These are phyloP conservation scores for Hysterangium stoloniferum DNA, from an alignment of 768 basidiomycete species.

Conservation along the genomic window DNA sequence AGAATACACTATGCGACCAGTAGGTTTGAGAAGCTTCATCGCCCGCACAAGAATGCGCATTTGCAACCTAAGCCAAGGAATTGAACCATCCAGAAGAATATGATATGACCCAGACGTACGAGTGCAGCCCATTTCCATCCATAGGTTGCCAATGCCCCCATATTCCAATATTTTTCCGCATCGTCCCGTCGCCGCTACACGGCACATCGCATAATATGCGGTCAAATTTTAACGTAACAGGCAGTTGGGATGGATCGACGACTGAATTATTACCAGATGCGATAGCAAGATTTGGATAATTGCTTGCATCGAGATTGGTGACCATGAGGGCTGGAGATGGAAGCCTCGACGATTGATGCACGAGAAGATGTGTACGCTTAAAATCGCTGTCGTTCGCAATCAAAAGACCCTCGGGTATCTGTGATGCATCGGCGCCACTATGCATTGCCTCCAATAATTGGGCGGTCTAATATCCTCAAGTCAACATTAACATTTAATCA, in stretches of 20 bases:
- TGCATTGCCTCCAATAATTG: conserved; percentile 96
- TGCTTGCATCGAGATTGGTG: conserved; percentile 92
- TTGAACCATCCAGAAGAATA: neutral
- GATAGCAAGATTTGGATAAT: conserved; percentile 53
- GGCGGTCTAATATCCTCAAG: conserved; percentile 52
- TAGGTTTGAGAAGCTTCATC: conserved; percentile 79
- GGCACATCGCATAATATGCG: conserved; percentile 95
- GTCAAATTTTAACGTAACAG: conserved; percentile 70
- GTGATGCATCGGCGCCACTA: conserved; percentile 42
- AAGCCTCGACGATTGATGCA: conserved; percentile 93
- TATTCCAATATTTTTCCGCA: conserved; percentile 90
- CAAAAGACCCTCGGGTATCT: conserved; percentile 75
- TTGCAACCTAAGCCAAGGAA: conserved; percentile 55
- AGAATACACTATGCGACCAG: conserved; percentile 94
- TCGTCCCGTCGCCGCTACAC: conserved; percentile 94
- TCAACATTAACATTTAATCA: neutral
- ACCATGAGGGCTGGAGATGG: conserved; percentile 91
- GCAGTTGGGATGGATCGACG: conserved; percentile 24
- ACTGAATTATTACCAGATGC: conserved; percentile 17
- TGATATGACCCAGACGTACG: conserved; percentile 36
- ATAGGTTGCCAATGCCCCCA: conserved; percentile 89
- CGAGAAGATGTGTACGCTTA: conserved; percentile 91
- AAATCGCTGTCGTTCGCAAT: conserved; percentile 94
- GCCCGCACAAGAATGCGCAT: conserved; percentile 87
- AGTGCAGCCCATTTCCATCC: conserved; percentile 88